Conservation (phyloP, 2,329 filamentous ascomycete genomes). For the Zasmidium citrigriseum region DNA sequence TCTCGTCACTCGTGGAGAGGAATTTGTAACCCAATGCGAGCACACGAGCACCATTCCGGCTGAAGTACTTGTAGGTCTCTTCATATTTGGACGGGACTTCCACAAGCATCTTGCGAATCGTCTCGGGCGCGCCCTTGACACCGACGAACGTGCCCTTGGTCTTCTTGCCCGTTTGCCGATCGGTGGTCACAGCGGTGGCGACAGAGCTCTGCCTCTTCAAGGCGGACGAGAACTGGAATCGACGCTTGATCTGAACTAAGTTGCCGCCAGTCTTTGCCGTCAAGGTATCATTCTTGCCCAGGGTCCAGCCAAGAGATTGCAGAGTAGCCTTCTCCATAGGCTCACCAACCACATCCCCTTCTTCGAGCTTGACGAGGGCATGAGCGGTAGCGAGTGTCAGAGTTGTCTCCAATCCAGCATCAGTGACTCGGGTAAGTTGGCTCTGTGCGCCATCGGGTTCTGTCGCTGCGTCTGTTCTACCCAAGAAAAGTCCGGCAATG, state of each 20-base stretch:
- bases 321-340: constrained; percentile 99
- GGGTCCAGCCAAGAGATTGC: constrained; percentile 81
- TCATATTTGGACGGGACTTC: constrained; percentile 85
- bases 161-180: constrained; percentile 73
- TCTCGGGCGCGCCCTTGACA: constrained; percentile 97
- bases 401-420: constrained; percentile 78
- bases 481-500: constrained; percentile 83
- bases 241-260: constrained; percentile 88
- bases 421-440: constrained; percentile 69
- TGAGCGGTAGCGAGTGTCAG: constrained; percentile 93
- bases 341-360: constrained; percentile 95
- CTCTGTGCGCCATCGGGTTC: constrained; percentile 83
- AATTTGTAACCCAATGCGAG: constrained; percentile 93
- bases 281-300: constrained; percentile 87
- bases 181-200: constrained; percentile 73
- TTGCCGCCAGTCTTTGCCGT: constrained; percentile 70
- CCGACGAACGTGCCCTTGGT: constrained; percentile 84
- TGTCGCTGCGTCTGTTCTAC: constrained; percentile 61
- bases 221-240: constrained; percentile 97
- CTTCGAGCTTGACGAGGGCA: constrained; percentile 91
- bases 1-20: constrained; percentile 76
- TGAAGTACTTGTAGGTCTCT: constrained; percentile 98
- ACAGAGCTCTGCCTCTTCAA: constrained; percentile 96
- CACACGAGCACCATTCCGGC: constrained; percentile 90
- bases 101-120: constrained; percentile 89